Evolutionary conservation across 1,284 basidiomycete species (phyloP).

Genomic region (Cutaneotrichosporon daszewskae): DNA sequence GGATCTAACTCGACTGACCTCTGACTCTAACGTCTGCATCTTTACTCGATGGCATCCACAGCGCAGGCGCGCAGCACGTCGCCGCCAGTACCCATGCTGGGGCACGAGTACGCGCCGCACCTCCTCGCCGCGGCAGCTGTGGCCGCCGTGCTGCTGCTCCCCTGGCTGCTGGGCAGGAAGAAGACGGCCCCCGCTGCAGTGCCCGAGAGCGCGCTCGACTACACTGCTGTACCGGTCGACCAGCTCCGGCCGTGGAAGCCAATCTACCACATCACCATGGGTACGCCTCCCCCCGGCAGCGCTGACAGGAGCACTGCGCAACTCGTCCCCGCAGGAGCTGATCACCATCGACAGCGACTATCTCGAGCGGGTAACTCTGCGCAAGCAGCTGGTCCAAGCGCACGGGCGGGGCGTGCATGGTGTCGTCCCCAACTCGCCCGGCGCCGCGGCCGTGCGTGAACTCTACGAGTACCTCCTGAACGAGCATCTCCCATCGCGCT

Average conservation of each 20-base stretch:
- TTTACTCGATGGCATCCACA: too few relatives aligned
- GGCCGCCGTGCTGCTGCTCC: too few relatives aligned
- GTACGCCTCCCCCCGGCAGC: not conserved
- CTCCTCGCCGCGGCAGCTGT: too few relatives aligned
- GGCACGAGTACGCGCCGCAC: too few relatives aligned
- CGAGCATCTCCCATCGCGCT: constrained; percentile 8
- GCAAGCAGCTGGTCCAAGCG: not conserved
- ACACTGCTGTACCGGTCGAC: too few relatives aligned
- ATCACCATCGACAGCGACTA: constrained; percentile 13
- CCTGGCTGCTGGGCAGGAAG: too few relatives aligned
- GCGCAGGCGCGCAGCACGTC: too few relatives aligned
- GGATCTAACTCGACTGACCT: too few relatives aligned
- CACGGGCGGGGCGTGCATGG: constrained; percentile 5
- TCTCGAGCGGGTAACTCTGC: constrained; percentile 2
- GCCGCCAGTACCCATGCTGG: too few relatives aligned
- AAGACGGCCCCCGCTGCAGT: too few relatives aligned
- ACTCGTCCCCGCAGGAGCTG: constrained; percentile 7
- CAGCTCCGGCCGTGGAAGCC: constrained; percentile 16
- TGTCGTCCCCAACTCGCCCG: constrained; percentile 5
- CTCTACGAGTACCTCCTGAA: constrained; percentile 7
- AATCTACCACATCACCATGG: constrained; percentile 17
- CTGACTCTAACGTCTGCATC: too few relatives aligned
- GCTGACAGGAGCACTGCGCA: constrained; percentile 6
- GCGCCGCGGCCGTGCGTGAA: constrained; percentile 10
- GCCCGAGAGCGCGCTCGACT: too few relatives aligned